These are phyloP conservation scores for Ceratopteris richardii DNA, from an alignment of 75 land plant species.

Conservation along the genomic window DNA sequence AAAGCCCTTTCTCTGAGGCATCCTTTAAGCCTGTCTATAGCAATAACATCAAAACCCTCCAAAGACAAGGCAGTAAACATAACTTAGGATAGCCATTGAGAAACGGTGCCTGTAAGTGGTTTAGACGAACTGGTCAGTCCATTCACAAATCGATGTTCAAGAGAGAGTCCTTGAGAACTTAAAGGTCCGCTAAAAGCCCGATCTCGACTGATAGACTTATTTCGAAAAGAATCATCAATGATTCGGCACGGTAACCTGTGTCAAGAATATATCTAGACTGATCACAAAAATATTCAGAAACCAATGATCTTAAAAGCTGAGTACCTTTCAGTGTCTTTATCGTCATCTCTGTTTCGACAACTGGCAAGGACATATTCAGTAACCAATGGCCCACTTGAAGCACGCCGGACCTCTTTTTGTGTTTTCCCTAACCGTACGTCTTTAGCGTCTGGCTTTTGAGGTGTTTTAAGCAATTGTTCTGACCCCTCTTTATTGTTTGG, in stretches of 20 bases:
- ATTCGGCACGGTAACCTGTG: too few species aligned
- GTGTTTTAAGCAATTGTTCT: too few species aligned
- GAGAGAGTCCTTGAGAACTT: not conserved
- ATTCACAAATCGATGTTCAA: conserved; percentile 15
- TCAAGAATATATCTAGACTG: too few species aligned
- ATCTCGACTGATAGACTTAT: conserved; percentile 7
- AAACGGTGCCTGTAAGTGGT: too few species aligned
- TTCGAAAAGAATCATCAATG: too few species aligned
- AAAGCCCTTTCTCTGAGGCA: conserved; percentile 15
- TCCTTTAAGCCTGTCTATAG: conserved; percentile 1
- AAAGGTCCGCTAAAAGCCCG: conserved; percentile 19
- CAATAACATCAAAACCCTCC: not conserved
- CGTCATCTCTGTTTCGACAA: conserved; percentile 10
- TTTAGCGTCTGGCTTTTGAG: conserved; percentile 4
- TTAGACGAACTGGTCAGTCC: conserved; percentile 12
- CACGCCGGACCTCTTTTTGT: conserved; percentile 12
- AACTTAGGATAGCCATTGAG: not conserved
- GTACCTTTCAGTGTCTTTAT: conserved; percentile 39
- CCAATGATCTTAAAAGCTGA: too few species aligned
- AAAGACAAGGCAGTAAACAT: too few species aligned
- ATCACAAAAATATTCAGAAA: too few species aligned
- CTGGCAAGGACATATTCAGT: conserved; percentile 40
- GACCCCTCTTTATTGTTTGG: too few species aligned
- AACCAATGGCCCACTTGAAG: conserved; percentile 51
- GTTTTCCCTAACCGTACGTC: not conserved